Evolutionary conservation across 2,329 filamentous ascomycete species (phyloP), one percentile per base, ranked within the genome.

Genomic region (Leptographium procerum): DNA sequence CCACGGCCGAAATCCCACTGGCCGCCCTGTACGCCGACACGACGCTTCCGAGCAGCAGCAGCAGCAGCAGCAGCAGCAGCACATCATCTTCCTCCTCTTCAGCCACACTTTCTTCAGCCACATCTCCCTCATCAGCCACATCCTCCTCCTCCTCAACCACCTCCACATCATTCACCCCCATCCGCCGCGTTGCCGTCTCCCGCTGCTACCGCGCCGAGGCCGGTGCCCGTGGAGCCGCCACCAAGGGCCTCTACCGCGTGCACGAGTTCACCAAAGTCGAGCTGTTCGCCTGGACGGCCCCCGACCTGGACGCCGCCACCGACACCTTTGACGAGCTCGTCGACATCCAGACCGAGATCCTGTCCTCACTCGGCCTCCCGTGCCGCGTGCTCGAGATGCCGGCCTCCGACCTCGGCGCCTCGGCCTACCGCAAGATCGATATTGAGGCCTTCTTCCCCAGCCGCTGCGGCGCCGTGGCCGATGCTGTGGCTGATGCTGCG

Each of bases 261-360:
- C 94, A 99, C 72, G 94, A 99, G 72, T 99, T 99, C 73, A 96
- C 91, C 31, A 99, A 99, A 71, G 92, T 99, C 0, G 94, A 99
- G 72, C 85, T 99, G 78, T 97, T 99, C 69, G 91, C 88, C 0
- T 99, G 94, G 94, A 87, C 89, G 5, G 66, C 79, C 33, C 83
- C 88, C 1, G 77, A 83, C 57, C 59, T 66, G 2, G 69, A 67
- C 34, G 68, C 71, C 47, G 75, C 83, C 0, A 74, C 79, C 9
- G 74, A 79, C 0, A 66, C 92, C 14, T 96, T 96, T 70, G 77
- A 88, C 55, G 91, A 96, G 71, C 90, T 99, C 77, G 75, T 96
- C 56, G 81, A 83, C 61, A 86, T 96, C 57, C 94, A 99, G 73
- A 87, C 82, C 2, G 87, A 94, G 68, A 91, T 99, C 58, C 76